Evolutionary conservation across 148 eudicot genomes (phyloP), one percentile per base, ranked within the genome.

Genomic region (Rhododendron griersonianum): DNA sequence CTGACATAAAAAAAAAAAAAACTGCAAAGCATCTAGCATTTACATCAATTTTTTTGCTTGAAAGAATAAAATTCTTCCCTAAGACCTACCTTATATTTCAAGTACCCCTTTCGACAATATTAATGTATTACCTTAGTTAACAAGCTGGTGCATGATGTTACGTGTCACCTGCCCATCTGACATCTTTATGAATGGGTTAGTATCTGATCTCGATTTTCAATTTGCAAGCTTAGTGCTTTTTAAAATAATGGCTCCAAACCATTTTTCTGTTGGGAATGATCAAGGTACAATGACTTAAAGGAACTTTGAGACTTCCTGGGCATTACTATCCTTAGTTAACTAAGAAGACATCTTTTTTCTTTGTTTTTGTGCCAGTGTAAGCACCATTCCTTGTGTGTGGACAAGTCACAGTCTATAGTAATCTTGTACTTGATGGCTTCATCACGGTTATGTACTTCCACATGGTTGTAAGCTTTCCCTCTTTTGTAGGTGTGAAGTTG

Each of bases 401-500:
- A 82, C 85, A 28, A 83, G 78, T 16, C 6, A 69, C 23, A 41
- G 73, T 25, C 80, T 4, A 10, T 86, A 5, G 23, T 28, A 13
- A 80, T 53, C 39, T 11, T 75, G n/a, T 50, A 51, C 16, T 84
- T 41, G 18, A 87, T 75, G 74, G 28, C 41, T 35, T 63, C 44
- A 69, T 63, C n/a, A 18, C 50, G 5, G 4, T 88, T 83, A 9
- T 16, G 3, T 5, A 33, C 13, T 74, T 35, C 59, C 75, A 53
- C 19, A 23, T 23, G 45, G 19, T 88, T n/a, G 53, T 80, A 23
- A 30, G 7, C 48, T 28, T 53, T 81, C 16, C 14, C 50, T 61
- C 81, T 80, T 84, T 80, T 30, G 7, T 84, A 95, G 99, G 91
- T 96, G 98, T 87, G 96, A 95, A 89, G 98, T 96, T 84, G 98